Evolutionary conservation across 371 early-diverging fungal genomes (phyloP).

Genomic region (Coemansia sp.): DNA sequence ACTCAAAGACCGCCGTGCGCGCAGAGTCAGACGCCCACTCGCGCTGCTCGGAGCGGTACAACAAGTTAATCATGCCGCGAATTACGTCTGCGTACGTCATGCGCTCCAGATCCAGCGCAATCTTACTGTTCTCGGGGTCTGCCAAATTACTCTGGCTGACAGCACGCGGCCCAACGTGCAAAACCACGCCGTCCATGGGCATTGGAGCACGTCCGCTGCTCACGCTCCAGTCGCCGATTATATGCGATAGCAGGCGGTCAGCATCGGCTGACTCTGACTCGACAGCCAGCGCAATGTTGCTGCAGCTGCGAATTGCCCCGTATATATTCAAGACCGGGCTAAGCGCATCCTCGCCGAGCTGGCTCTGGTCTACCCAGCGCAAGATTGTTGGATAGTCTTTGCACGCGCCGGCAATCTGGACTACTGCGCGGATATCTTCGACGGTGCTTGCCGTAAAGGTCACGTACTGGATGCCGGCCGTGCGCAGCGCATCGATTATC

Average conservation of each 20-base stretch:
- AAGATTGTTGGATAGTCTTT: slow-evolving; percentile 60
- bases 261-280: slow-evolving; percentile 67
- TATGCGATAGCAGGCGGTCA: slow-evolving; percentile 82
- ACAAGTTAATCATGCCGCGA: no score
- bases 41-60: slow-evolving; percentile 73
- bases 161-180: no score
- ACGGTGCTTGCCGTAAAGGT: no score
- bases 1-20: slow-evolving; percentile 56
- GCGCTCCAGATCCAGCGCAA: no score
- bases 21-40: slow-evolving; percentile 75
- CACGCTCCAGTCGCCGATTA: slow-evolving; percentile 86
- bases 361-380: slow-evolving; percentile 94
- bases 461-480: slow-evolving; percentile 79
- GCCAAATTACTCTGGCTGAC: no score
- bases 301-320: slow-evolving; percentile 79
- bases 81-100: no score
- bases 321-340: no score
- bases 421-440: no score
- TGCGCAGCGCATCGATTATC: slow-evolving; percentile 70
- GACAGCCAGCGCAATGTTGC: slow-evolving; percentile 78
- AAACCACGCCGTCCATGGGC: no score
- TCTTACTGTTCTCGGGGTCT: no score
- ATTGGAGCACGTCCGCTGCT: slow-evolving; percentile 83
- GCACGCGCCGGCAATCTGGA: no score
- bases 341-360: no score